These are phyloP conservation scores for Lactifluus hygrophoroides DNA, from an alignment of 768 basidiomycete genomes.

Conservation along the genomic window DNA sequence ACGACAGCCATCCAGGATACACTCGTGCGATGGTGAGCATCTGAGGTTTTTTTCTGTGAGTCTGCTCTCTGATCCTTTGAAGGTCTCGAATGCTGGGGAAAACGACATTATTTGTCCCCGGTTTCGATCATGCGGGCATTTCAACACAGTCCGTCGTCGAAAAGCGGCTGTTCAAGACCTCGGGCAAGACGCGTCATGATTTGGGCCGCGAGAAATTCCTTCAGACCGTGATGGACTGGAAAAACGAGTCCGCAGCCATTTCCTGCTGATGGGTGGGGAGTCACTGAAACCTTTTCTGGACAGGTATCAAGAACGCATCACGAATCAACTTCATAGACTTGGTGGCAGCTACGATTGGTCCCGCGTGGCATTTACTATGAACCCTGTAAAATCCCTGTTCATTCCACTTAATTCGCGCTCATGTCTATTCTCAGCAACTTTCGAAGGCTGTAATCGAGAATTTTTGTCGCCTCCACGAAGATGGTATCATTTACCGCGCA, in stretches of 20 bases:
- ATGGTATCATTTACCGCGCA: conserved; percentile 87
- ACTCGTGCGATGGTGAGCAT: conserved; percentile 73
- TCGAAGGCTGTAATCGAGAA: conserved; percentile 86
- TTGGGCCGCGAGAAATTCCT: conserved; percentile 91
- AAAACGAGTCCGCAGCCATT: conserved; percentile 67
- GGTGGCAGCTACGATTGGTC: conserved; percentile 96
- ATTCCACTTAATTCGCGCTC: not conserved
- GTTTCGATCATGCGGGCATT: conserved; percentile 98
- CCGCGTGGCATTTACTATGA: conserved; percentile 93
- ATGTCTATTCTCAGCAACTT: conserved; percentile 34
- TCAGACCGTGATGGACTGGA: conserved; percentile 91
- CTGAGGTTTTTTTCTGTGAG: not conserved
- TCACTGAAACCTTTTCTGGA: not conserved
- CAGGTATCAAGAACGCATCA: conserved; percentile 91
- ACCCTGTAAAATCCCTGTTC: conserved; percentile 45
- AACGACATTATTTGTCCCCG: conserved; percentile 83
- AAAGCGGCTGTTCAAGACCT: conserved; percentile 76
- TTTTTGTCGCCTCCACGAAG: conserved; percentile 86
- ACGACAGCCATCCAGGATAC: conserved; percentile 88
- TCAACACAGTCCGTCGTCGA: conserved; percentile 98
- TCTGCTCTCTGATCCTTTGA: not conserved
- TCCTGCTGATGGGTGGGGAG: not conserved
- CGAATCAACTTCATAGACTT: conserved; percentile 76
- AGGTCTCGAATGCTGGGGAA: conserved; percentile 97
- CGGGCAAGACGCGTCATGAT: conserved; percentile 82